A percentile compares a stretch with the other conserved stretches of the same genome.
Evolutionary conservation across 139 green algal genomes (phyloP).

Genomic region (Micromonas commoda): DNA sequence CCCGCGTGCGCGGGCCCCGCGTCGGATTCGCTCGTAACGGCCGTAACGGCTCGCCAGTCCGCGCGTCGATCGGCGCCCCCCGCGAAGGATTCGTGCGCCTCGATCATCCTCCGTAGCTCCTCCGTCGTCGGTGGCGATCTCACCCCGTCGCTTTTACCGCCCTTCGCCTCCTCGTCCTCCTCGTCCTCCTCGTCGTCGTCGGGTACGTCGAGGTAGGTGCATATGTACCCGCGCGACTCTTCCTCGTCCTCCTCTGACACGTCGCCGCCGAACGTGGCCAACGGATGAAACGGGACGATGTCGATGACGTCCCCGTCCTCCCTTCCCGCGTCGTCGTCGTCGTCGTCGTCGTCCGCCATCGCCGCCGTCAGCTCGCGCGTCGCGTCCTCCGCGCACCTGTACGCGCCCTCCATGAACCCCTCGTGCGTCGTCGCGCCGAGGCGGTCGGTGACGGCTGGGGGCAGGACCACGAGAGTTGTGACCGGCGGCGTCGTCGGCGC

Average conservation of each 20-base stretch:
- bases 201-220: not conserved
- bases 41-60: not conserved
- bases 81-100: not conserved
- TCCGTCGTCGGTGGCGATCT: too few relatives aligned
- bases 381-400: not conserved
- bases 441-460: not conserved
- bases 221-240: not conserved
- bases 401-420: conserved; percentile 12
- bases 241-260: not conserved
- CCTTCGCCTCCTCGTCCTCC: not conserved
- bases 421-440: not conserved
- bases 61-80: not conserved
- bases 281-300: not conserved
- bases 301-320: not conserved
- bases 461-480: conserved; percentile 14
- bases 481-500: not conserved
- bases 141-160: not conserved
- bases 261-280: not conserved
- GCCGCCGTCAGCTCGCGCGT: not conserved
- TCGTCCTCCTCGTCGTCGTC: not conserved
- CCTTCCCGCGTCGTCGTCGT: not conserved
- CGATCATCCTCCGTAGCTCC: not conserved
- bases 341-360: not conserved
- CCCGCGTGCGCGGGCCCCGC: too few relatives aligned
- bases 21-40: too few relatives aligned